phyloP scores from a whole-genome alignment of 2,329 filamentous ascomycete species.

The Trichoderma oligosporum region DNA sequence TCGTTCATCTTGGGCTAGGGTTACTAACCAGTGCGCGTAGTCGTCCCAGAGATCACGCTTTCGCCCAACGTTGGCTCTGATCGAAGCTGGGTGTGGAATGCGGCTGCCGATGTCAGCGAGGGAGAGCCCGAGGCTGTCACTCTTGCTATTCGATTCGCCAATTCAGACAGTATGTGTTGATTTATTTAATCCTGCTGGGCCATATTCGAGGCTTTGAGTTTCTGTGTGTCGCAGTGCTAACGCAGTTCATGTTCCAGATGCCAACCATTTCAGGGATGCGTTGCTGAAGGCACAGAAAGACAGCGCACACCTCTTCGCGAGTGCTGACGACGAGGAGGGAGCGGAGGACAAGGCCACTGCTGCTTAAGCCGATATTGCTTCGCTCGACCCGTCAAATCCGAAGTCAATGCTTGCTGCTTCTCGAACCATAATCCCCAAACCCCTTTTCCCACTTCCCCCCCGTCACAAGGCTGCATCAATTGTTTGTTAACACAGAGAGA shows the following conservation, averaged over 20 bases:
- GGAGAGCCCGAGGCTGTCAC: conserved; percentile 95
- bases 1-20: neutral
- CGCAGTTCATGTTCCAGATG: conserved; percentile 55
- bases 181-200: neutral
- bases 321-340: conserved; percentile 30
- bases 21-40: conserved; percentile 42
- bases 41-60: conserved; percentile 98
- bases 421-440: conserved; percentile 14
- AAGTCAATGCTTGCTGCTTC: conserved; percentile 14
- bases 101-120: conserved; percentile 94
- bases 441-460: no score
- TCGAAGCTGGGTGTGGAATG: conserved; percentile 99
- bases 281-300: conserved; percentile 97
- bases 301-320: conserved; percentile 80
- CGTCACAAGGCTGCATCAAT: conserved; percentile 4
- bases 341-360: conserved; percentile 26
- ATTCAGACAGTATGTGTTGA: conserved; percentile 78
- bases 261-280: conserved; percentile 94
- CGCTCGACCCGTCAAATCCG: neutral
- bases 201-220: no score
- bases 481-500: neutral
- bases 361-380: conserved; percentile 23
- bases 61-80: conserved; percentile 97
- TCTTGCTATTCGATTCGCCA: conserved; percentile 94
- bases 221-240: no score